Evolutionary conservation across 1,284 basidiomycete species (phyloP), one percentile per base, ranked within the genome.

Genomic region (Apiotrichum sp.): DNA sequence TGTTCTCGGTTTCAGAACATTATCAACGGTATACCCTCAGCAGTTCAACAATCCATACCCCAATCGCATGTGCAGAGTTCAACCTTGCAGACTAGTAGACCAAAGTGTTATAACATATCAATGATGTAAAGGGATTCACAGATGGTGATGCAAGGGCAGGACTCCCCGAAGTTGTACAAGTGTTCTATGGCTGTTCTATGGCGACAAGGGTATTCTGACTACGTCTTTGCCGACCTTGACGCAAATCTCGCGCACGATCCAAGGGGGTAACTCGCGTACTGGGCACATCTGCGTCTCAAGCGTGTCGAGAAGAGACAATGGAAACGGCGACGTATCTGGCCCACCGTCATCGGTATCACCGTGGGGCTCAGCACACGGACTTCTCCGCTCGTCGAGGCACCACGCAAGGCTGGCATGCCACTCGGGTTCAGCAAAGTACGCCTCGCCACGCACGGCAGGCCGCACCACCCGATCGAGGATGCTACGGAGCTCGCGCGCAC

Each of bases 391-490:
- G 14, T 13, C 33, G 8, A 74, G 57, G 32, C 62, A 62, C 75
- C 75, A 77, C 8, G 70, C 75, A 38, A 77, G 64, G 4, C 69
- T 72, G 10, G 75, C 61, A 50, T 77, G 75, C 49, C 73, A 75
- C 57, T 74, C 70, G 32, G 75, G 70, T 31, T 69, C 54, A 9
- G 57, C 49, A 51, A 74, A 72, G 53, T 77, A 75, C 40, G 55
- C 57, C 7, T 72, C 72, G 1, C 55, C 54, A 10, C 52, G 29
- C 8, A 76, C 57, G 33, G 72, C 40, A 6, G 40, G 60, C 1
- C 66, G 72, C 47, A 71, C 63, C 6, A 74, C 56, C 8, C 51
- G 52, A 10, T 62, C 51, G 14, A 72, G 54, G 11, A 74, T 50
- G 6, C 51, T 16, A 11, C 55, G 49, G 33, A 75, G 63, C 65